A percentile compares a stretch with the other conserved stretches of the same genome.
These are phyloP conservation scores for Flagelloscypha sp. DNA, from an alignment of 768 basidiomycete genomes.

Conservation along the genomic window DNA sequence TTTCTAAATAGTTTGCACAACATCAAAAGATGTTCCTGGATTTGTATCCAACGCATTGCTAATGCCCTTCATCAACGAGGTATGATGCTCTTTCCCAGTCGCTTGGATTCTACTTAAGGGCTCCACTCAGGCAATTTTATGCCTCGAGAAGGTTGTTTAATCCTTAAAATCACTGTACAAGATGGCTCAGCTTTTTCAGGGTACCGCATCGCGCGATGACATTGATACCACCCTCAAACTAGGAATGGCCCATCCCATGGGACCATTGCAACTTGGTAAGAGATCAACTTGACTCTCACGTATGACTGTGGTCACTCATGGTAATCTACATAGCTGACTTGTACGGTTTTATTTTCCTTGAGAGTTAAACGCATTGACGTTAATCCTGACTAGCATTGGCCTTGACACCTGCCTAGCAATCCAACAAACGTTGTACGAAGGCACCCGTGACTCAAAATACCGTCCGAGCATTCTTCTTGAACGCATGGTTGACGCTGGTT, in stretches of 20 bases:
- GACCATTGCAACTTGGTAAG: conserved; percentile 78
- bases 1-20: conserved; percentile 71
- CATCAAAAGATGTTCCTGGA: conserved; percentile 86
- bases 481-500: conserved; percentile 94
- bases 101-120: background rate
- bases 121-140: conserved; percentile 75
- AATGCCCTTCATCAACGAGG: conserved; percentile 98
- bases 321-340: conserved; percentile 39
- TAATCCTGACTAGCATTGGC: conserved; percentile 60
- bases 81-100: conserved; percentile 17
- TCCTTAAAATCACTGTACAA: background rate
- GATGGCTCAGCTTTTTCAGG: conserved; percentile 46
- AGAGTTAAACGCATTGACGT: conserved; percentile 1
- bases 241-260: conserved; percentile 95
- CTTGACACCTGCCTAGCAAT: conserved; percentile 94
- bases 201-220: conserved; percentile 86
- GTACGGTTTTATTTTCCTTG: conserved; percentile 25
- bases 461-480: conserved; percentile 84
- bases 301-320: background rate
- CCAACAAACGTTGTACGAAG: conserved; percentile 80
- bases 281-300: background rate
- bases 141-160: conserved; percentile 67
- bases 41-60: conserved; percentile 92
- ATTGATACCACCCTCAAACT: conserved; percentile 92
- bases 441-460: conserved; percentile 92